Evolutionary conservation across 345 rosid species (phyloP), one percentile per base, ranked within the genome.

Genomic region (Bretschneidera sinensis): DNA sequence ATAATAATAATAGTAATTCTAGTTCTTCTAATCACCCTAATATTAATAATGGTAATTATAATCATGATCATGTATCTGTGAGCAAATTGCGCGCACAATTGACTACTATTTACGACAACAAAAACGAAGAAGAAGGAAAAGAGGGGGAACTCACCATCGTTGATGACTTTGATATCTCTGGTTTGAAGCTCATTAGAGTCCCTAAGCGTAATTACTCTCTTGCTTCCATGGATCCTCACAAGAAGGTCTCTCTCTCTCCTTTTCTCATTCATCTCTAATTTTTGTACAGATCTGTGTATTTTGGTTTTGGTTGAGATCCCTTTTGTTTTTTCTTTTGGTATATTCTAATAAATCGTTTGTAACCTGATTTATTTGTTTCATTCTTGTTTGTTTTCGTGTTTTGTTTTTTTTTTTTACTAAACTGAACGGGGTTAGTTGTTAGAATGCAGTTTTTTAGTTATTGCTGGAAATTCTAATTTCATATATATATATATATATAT

Each of bases 191-290:
- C 55, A 57, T 92, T 64, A 76, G 70, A 18, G 95, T 86, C 25
- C 96, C 91, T 28, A 82, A 83, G 64, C 82, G 86, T 17, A 55
- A 47, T 57, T 54, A 70, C 77, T 74, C 71, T 62, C 54, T 24
- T 57, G 2, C 62, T 18, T 54, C 78, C 43, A 89, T 92, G 97
- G 87, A 85, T 79, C 60, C 81, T 70, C 91, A 75, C 48, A 87
- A 79, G 73, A 89, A 92, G 97, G 98, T 87, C 48, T 35, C 18
- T 17, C 20, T 59, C 48, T 77, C 59, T 64, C 45, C 43, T 17
- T 51, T 15, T 57, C 0, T 34, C 24, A 13, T 45, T 39, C 45
- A 24, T 6, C 13, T 45, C 11, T 49, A 4, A 39, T 10, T 21
- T 63, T 18, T 33, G 20, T 0, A 18, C 1, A 53, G 56, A 14